Percentiles rank a stretch among this genome's conserved stretches.
These are phyloP conservation scores for Entomortierella beljakovae DNA, from an alignment of 192 early-diverging fungal species.

Conservation along the genomic window DNA sequence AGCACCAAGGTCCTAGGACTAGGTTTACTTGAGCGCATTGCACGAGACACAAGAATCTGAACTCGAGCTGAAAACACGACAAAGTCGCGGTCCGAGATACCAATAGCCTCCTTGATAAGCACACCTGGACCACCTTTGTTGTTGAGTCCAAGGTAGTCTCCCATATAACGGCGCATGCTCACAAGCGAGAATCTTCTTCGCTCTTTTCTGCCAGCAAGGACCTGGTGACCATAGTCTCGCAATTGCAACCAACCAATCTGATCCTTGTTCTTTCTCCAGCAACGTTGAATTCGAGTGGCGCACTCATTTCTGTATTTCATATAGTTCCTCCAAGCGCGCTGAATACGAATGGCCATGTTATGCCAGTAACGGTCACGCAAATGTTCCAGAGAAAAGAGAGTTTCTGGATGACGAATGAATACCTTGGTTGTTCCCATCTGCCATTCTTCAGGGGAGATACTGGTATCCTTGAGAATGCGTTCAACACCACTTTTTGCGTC, in stretches of 20 bases:
- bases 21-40: constrained; percentile 79
- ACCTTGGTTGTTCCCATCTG: constrained; percentile 95
- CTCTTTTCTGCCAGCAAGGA: constrained; percentile 92
- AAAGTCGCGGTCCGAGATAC: constrained; percentile 60
- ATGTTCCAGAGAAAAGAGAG: constrained; percentile 91
- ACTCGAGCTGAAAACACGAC: constrained; percentile 72
- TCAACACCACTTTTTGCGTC: constrained; percentile 75
- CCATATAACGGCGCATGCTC: constrained; percentile 86
- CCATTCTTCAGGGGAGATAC: constrained; percentile 89
- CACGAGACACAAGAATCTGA: constrained; percentile 72
- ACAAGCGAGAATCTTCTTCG: constrained; percentile 88
- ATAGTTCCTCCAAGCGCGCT: constrained; percentile 88
- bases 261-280: constrained; percentile 83
- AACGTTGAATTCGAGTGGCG: constrained; percentile 80
- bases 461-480: constrained; percentile 87
- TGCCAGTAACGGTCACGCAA: constrained; percentile 97
- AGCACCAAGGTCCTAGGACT: constrained; percentile 79
- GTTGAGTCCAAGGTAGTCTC: constrained; percentile 89
- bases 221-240: constrained; percentile 93
- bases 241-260: constrained; percentile 90
- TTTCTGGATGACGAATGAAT: constrained; percentile 97
- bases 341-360: constrained; percentile 93
- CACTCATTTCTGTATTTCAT: constrained; percentile 71
- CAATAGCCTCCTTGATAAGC: constrained; percentile 60
- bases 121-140: constrained; percentile 57